Evolutionary conservation across 148 eudicot genomes (phyloP).

Genomic region (Vaccinium vitisidaea): DNA sequence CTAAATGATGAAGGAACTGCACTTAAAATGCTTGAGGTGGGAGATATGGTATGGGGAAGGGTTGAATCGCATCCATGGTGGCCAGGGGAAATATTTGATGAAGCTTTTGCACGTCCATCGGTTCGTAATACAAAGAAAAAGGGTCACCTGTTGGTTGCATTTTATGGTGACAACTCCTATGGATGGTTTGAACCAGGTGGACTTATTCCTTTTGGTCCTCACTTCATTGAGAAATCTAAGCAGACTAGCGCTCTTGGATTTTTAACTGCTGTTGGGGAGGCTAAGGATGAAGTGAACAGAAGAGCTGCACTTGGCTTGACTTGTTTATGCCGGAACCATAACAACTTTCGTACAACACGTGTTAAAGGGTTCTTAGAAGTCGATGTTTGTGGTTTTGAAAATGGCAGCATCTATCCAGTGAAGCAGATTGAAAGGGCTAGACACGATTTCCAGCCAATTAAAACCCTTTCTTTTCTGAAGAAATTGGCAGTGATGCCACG

Average conservation of each 20-base stretch:
- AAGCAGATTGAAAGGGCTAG: slow-evolving; percentile 57
- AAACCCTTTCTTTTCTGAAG: slow-evolving; percentile 39
- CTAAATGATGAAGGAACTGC: not conserved
- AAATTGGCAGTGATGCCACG: not conserved
- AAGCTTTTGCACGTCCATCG: not conserved
- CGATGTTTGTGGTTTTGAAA: slow-evolving; percentile 65
- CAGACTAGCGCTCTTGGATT: not conserved
- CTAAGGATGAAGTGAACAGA: slow-evolving; percentile 59
- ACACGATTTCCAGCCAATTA: slow-evolving; percentile 39
- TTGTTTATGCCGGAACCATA: slow-evolving; percentile 64
- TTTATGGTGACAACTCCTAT: slow-evolving; percentile 2
- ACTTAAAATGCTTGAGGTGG: not conserved
- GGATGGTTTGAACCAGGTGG: not conserved
- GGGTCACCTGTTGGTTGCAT: slow-evolving; percentile 68
- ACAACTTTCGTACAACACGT: slow-evolving; percentile 52
- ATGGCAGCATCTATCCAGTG: slow-evolving; percentile 45
- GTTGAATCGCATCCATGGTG: slow-evolving; percentile 7
- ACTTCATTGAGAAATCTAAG: slow-evolving; percentile 7
- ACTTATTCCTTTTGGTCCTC: not conserved
- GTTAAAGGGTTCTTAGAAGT: slow-evolving; percentile 57
- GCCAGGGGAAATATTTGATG: slow-evolving; percentile 5
- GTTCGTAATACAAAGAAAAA: not conserved
- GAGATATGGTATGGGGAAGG: not conserved
- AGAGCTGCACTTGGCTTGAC: slow-evolving; percentile 70
- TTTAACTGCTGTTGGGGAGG: slow-evolving; percentile 9